A percentile compares a stretch with the other conserved stretches of the same genome.
These are phyloP conservation scores for Metschnikowia picachoensis DNA, from an alignment of 805 yeast genomes.

Conservation along the genomic window DNA sequence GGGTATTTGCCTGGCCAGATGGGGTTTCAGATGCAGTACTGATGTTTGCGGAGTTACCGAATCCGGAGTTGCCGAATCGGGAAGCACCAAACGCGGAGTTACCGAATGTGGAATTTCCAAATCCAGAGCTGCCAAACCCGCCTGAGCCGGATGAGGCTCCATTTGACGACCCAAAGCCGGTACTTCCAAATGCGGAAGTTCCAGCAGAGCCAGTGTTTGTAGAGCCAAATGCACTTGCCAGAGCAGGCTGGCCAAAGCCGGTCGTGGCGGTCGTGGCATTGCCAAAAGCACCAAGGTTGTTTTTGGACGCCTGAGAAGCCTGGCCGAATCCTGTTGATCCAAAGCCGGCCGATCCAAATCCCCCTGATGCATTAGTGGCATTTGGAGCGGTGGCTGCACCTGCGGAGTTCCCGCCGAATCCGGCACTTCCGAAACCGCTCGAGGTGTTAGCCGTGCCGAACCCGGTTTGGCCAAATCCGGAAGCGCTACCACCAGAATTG, in stretches of 20 bases:
- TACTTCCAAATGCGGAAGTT: slow-evolving; percentile 2
- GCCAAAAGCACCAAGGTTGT: neutral
- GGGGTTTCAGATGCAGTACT: neutral
- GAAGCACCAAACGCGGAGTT: slow-evolving; percentile 4
- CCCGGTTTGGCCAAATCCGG: no score
- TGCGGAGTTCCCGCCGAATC: no score
- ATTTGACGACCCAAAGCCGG: slow-evolving; percentile 2
- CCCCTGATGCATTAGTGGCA: no score
- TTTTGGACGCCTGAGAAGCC: neutral
- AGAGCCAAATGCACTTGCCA: slow-evolving; percentile 3
- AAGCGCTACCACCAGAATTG: no score
- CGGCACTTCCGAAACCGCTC: no score
- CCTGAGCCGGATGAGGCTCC: neutral
- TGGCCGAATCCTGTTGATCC: slow-evolving; percentile 4
- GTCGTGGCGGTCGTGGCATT: neutral
- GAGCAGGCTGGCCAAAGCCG: slow-evolving; percentile 2
- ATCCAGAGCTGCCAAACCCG: slow-evolving; percentile 5
- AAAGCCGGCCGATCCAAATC: neutral
- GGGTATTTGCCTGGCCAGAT: slow-evolving; percentile 4
- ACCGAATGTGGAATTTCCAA: slow-evolving; percentile 6
- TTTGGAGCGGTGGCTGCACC: no score
- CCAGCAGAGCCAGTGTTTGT: neutral
- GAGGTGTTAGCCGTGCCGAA: no score
- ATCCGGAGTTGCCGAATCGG: slow-evolving; percentile 10
- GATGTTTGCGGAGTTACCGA: slow-evolving; percentile 6